These are phyloP conservation scores for Populus hybrid DNA, from an alignment of 441 rosid genomes.

Conservation along the genomic window DNA sequence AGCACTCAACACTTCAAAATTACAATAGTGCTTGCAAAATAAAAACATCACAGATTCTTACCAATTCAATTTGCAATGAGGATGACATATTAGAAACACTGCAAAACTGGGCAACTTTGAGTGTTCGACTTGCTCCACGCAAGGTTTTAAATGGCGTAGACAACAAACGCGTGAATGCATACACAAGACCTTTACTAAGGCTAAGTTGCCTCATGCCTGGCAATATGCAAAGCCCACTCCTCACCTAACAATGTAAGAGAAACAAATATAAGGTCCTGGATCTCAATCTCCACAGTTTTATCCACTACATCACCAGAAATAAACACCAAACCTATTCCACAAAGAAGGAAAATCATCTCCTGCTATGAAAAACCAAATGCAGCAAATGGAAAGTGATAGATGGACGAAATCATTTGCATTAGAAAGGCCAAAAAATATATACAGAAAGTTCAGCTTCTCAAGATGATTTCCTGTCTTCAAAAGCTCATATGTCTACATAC, in stretches of 20 bases:
- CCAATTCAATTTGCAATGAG: constrained; percentile 90
- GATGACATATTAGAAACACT: constrained; percentile 69
- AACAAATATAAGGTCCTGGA: constrained; percentile 6
- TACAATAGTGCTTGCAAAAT: neutral
- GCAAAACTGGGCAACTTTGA: constrained; percentile 83
- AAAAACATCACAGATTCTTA: constrained; percentile 23
- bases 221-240: constrained; percentile 69
- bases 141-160: constrained; percentile 82
- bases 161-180: constrained; percentile 70
- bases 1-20: neutral
- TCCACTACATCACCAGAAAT: neutral
- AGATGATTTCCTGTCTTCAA: neutral
- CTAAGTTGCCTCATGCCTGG: constrained; percentile 80
- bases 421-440: neutral
- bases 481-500: neutral
- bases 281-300: constrained; percentile 7
- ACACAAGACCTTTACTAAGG: constrained; percentile 75
- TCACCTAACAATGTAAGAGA: constrained; percentile 36
- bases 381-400: neutral
- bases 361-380: neutral
- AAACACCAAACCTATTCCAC: neutral
- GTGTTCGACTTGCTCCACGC: constrained; percentile 87
- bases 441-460: neutral
- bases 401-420: neutral
- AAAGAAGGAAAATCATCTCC: neutral